phyloP scores from a whole-genome alignment of 1,284 basidiomycete genomes.

The Ustilago hordei region DNA sequence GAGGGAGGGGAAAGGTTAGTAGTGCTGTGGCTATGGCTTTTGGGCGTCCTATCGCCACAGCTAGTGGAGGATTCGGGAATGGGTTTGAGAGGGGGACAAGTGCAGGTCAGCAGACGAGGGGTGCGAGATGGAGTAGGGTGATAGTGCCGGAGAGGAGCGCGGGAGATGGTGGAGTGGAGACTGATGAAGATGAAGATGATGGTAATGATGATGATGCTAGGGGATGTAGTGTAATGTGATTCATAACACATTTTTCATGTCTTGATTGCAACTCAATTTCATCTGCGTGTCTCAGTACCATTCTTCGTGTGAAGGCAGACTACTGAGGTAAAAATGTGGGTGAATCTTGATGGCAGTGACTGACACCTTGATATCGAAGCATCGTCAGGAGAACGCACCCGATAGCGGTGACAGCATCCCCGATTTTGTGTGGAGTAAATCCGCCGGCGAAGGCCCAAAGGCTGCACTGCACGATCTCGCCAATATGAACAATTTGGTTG shows the following conservation, averaged over 20 bases:
- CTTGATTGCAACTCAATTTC: background rate
- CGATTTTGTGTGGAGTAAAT: slow-evolving; percentile 7
- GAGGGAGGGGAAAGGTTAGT: slow-evolving; percentile 18
- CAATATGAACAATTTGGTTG: background rate
- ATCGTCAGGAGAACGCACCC: background rate
- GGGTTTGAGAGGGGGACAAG: slow-evolving; percentile 4
- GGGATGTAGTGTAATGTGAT: slow-evolving; percentile 42
- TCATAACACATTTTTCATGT: background rate
- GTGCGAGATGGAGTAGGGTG: slow-evolving; percentile 22
- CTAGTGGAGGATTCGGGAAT: background rate
- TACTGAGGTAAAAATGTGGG: too few relatives aligned
- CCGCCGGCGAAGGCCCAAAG: background rate
- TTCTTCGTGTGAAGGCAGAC: background rate
- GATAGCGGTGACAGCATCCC: background rate
- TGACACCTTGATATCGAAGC: background rate
- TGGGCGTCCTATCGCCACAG: slow-evolving; percentile 13
- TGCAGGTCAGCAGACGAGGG: background rate
- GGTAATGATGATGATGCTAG: slow-evolving; percentile 44
- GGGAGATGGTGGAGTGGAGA: slow-evolving; percentile 26
- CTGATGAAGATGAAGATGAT: slow-evolving; percentile 22
- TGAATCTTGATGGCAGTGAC: background rate
- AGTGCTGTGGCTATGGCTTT: slow-evolving; percentile 46
- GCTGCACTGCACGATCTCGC: too few relatives aligned
- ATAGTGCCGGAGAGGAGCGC: background rate
- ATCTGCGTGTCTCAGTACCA: background rate